Evolutionary conservation across 2,329 filamentous ascomycete species (phyloP), one percentile per base, ranked within the genome.

Genomic region (Pseudogymnoascus sp.): DNA sequence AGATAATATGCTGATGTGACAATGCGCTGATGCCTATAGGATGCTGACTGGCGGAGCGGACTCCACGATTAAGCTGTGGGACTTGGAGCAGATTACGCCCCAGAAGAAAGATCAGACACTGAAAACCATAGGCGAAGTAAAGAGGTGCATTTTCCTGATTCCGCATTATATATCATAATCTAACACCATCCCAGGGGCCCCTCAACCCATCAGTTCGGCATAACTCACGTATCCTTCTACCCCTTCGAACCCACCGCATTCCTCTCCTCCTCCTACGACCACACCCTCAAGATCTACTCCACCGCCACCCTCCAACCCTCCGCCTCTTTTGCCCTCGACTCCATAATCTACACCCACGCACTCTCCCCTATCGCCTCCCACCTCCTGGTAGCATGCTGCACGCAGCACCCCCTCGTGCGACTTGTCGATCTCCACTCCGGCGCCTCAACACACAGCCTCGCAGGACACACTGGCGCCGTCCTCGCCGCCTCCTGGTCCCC

Each of bases 391-490:
- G 92, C 93, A 8, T 95, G 91, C 71, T 93, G 90, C 0, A 96
- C 92, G 0, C 91, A 96, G 67, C 87, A 95, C 72, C 90, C 91
- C 5, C 83, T 89, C 26, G 89, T 96, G 12, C 86, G 92, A 14
- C 83, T 97, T 5, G 85, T 97, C 5, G 93, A 97, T 72, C 80
- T 97, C 36, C 88, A 90, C 62, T 93, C 92, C 0, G 91, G 91
- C 2, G 83, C 91, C 14, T 85, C 83, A 59, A 86, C 89, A 1
- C 89, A 92, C 71, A 85, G 86, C 1, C 79, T 93, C 31, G 81
- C 87, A 1, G 86, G 88, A 0, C 86, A 90, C 67, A 79, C 84
- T 39, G 86, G 86, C 0, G 85, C 87, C 4, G 82, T 91, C 1
- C 77, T 91, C 4, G 83, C 87, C 0, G 80, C 89, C 0, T 82